Conservation (phyloP, 1,284 basidiomycete genomes). For the Spongispora temasekensis region DNA sequence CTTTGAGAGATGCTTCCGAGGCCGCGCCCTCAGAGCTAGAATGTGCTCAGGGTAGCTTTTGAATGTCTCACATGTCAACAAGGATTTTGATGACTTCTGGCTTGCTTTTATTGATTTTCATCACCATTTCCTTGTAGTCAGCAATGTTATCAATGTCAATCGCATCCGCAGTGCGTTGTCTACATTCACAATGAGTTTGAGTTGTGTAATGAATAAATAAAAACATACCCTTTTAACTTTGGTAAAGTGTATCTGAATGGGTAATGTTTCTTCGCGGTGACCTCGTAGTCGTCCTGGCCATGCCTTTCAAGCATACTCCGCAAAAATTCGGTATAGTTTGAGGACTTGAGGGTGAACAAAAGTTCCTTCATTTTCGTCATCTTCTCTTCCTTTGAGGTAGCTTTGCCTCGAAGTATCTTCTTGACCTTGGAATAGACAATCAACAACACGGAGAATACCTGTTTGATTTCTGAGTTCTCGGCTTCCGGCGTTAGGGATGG, state of each 20-base stretch:
- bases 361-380: not conserved
- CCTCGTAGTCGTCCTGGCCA: not conserved
- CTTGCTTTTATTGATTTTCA: not conserved
- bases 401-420: not conserved
- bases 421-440: slow-evolving; percentile 1
- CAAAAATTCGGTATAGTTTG: not conserved
- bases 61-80: not conserved
- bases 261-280: not conserved
- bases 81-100: not conserved
- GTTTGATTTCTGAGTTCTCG: not conserved
- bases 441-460: slow-evolving; percentile 6
- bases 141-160: not conserved
- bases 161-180: not conserved
- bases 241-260: not conserved
- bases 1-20: not conserved
- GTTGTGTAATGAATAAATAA: not conserved
- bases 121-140: not conserved
- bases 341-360: not conserved
- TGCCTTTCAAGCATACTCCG: not conserved
- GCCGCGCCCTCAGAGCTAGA: not conserved
- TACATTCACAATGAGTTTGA: not conserved
- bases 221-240: slow-evolving; percentile 1
- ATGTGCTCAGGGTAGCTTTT: not conserved
- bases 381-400: not conserved
- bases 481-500: not conserved